These are phyloP conservation scores for Aspergillus caelatus DNA, from an alignment of 2,329 filamentous ascomycete genomes.

Conservation along the genomic window DNA sequence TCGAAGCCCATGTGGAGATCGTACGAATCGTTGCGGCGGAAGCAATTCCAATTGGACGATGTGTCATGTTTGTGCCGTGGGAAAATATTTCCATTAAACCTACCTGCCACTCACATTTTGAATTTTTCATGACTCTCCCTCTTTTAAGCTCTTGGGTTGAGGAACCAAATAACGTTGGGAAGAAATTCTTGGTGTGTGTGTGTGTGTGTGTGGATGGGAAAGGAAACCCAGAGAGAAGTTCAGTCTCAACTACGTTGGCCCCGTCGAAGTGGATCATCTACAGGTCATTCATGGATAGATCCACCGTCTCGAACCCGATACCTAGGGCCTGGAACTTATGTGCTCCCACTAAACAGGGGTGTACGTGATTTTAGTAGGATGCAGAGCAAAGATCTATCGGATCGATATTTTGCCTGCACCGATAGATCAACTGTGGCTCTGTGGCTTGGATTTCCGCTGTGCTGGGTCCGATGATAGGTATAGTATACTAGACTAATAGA, in stretches of 20 bases:
- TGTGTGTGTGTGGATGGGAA: too few relatives aligned
- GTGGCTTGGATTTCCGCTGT: not conserved
- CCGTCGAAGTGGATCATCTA: not conserved
- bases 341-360: not conserved
- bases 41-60: not conserved
- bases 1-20: not conserved
- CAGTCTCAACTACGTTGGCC: not conserved
- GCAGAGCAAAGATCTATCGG: slow-evolving; percentile 1
- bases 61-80: not conserved
- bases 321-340: not conserved
- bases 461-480: slow-evolving; percentile 1
- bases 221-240: not conserved
- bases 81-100: not conserved
- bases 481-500: not conserved
- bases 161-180: not conserved
- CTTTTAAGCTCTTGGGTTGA: not conserved
- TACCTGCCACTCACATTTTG: not conserved
- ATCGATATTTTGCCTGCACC: not conserved
- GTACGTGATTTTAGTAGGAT: not conserved
- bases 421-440: slow-evolving; percentile 5
- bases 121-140: not conserved
- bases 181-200: not conserved
- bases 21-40: not conserved
- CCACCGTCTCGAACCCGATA: not conserved
- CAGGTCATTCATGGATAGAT: slow-evolving; percentile 1